These are phyloP conservation scores for Tuber melanosporum DNA, from an alignment of 495 filamentous ascomycete species.

Conservation along the genomic window DNA sequence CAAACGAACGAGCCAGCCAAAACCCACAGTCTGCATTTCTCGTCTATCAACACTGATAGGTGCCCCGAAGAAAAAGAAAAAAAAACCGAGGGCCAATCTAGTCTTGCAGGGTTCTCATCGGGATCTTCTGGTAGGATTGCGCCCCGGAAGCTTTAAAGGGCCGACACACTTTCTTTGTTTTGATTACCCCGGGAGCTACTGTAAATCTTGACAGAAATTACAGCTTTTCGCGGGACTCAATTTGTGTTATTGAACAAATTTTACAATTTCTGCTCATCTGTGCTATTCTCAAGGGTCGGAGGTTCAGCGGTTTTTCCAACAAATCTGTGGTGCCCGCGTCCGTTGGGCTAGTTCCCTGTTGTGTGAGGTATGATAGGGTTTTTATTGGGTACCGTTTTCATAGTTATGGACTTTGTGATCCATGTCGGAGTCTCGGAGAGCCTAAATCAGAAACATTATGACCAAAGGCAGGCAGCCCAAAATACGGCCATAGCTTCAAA, in stretches of 20 bases:
- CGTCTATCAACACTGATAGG: not conserved
- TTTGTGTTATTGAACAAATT: not conserved
- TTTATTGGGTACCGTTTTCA: not conserved
- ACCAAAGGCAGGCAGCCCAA: constrained; percentile 7
- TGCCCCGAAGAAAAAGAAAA: not conserved
- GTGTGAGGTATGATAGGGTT: not conserved
- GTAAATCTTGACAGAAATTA: not conserved
- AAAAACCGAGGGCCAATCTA: not conserved
- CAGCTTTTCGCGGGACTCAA: not conserved
- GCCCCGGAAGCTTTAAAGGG: not conserved
- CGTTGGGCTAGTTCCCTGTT: not conserved
- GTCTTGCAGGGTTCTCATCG: not conserved
- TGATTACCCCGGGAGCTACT: not conserved
- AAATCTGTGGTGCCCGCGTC: not conserved
- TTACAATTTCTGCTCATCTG: not conserved
- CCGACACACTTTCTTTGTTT: not conserved
- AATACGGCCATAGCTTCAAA: constrained; percentile 14
- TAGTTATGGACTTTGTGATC: not conserved
- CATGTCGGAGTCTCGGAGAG: not conserved
- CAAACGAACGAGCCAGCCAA: not conserved
- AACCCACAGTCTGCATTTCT: not conserved
- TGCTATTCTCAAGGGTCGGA: not conserved
- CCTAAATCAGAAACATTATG: constrained; percentile 3
- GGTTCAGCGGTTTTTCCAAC: not conserved
- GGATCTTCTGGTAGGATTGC: not conserved